Evolutionary conservation across 768 basidiomycete species (phyloP).

Genomic region (Leccinellum luteum): DNA sequence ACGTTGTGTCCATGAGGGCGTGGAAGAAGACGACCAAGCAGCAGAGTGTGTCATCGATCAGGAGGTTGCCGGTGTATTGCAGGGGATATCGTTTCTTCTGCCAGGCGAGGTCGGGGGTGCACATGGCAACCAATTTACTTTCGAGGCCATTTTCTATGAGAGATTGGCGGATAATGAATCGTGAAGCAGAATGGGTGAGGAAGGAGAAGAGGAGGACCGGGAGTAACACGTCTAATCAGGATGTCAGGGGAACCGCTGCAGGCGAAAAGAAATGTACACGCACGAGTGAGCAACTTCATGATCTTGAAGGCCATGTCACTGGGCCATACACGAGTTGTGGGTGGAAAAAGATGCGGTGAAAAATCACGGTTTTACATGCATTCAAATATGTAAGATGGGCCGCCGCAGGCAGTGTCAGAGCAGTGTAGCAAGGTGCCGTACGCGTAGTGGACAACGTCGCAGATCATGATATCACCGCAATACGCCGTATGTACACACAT

Average conservation of each 20-base stretch:
- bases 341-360: conserved; percentile 7
- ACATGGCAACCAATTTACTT: conserved; percentile 30
- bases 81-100: conserved; percentile 39
- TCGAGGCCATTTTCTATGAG: conserved; percentile 11
- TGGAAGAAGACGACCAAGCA: conserved; percentile 49
- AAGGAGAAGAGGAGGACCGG: conserved; percentile 21
- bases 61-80: conserved; percentile 38
- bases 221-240: conserved; percentile 9
- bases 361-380: background rate
- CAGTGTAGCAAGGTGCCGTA: too few relatives aligned
- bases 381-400: background rate
- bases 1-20: conserved; percentile 12
- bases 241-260: background rate
- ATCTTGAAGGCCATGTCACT: background rate
- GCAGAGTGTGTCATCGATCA: conserved; percentile 41
- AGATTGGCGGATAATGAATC: conserved; percentile 13
- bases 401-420: too few relatives aligned
- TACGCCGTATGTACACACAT: too few relatives aligned
- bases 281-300: conserved; percentile 2
- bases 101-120: conserved; percentile 20
- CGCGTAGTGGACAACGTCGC: too few relatives aligned
- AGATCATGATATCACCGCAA: too few relatives aligned
- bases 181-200: conserved; percentile 9
- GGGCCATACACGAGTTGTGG: conserved; percentile 2
- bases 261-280: background rate